Conservation (phyloP, 2,329 filamentous ascomycete species). For the Remersonia thermophila region DNA sequence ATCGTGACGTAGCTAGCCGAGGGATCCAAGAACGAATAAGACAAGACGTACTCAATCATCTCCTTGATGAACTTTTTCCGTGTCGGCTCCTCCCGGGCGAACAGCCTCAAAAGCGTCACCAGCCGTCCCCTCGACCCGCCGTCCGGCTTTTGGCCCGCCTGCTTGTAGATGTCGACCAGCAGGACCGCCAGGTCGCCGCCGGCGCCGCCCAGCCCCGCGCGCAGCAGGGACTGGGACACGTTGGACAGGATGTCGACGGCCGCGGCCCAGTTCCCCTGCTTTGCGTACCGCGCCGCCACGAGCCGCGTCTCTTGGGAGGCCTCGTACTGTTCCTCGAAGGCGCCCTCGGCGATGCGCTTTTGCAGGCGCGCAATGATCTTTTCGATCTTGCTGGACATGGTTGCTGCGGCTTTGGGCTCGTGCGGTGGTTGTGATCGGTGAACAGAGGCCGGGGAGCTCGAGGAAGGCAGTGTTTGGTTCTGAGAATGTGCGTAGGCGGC, state of each 20-base stretch:
- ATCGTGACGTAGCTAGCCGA: too few species aligned
- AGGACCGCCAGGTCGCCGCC: conserved; percentile 83
- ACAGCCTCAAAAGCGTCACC: conserved; percentile 66
- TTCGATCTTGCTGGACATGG: conserved; percentile 33
- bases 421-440: background rate
- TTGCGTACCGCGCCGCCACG: conserved; percentile 86
- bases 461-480: too few species aligned
- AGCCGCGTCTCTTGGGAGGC: conserved; percentile 96
- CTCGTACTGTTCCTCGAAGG: conserved; percentile 51
- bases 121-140: conserved; percentile 61
- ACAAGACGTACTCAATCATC: conserved; percentile 53
- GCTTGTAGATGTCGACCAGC: conserved; percentile 81
- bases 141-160: conserved; percentile 69
- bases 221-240: conserved; percentile 74
- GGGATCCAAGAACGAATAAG: background rate
- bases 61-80: conserved; percentile 86
- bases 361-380: conserved; percentile 57
- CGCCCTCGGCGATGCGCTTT: conserved; percentile 59
- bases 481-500: too few species aligned
- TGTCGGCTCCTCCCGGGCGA: conserved; percentile 73
- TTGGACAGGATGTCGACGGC: conserved; percentile 78
- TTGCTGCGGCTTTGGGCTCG: conserved; percentile 3
- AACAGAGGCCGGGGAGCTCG: background rate
- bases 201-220: conserved; percentile 85
- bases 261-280: conserved; percentile 69